Evolutionary conservation across 495 filamentous ascomycete genomes (phyloP).

Genomic region (Parachaetomium inaequale): DNA sequence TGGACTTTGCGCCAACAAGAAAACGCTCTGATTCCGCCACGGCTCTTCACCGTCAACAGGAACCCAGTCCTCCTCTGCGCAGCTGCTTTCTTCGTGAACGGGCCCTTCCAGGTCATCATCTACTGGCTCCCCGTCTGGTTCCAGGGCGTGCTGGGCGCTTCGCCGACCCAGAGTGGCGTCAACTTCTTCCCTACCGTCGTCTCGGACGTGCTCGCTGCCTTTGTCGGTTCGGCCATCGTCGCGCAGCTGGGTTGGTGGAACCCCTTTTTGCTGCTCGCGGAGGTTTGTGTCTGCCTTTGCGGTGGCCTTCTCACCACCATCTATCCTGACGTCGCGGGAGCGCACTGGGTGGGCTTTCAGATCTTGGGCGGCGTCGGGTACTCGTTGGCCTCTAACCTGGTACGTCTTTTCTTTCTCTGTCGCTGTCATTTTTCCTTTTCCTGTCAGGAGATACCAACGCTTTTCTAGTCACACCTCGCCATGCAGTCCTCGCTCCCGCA

Average conservation of each 20-base stretch:
- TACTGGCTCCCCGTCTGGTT: conserved; percentile 1
- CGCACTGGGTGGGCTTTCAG: neutral
- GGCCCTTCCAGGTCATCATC: neutral
- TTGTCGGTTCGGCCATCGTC: neutral
- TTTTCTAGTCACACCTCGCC: neutral
- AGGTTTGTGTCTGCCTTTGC: neutral
- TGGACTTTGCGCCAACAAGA: neutral
- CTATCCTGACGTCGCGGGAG: neutral
- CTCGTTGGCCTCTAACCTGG: neutral
- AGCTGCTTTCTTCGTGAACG: neutral
- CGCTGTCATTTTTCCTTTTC: neutral
- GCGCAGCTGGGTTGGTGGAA: neutral
- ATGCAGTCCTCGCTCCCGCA: neutral
- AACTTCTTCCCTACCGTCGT: neutral
- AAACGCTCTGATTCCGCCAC: neutral
- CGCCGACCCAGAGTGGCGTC: neutral
- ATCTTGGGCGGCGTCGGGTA: neutral
- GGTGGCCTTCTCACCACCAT: neutral
- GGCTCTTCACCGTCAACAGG: neutral
- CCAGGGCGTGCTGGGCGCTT: conserved; percentile 8
- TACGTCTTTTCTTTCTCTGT: neutral
- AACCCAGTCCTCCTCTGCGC: neutral
- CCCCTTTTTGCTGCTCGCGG: neutral
- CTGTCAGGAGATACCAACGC: neutral
- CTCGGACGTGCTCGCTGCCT: conserved; percentile 1